A percentile compares a stretch with the other conserved stretches of the same genome.
These are phyloP conservation scores for Leccinum solheimii DNA, from an alignment of 1,284 basidiomycete species.

Conservation along the genomic window DNA sequence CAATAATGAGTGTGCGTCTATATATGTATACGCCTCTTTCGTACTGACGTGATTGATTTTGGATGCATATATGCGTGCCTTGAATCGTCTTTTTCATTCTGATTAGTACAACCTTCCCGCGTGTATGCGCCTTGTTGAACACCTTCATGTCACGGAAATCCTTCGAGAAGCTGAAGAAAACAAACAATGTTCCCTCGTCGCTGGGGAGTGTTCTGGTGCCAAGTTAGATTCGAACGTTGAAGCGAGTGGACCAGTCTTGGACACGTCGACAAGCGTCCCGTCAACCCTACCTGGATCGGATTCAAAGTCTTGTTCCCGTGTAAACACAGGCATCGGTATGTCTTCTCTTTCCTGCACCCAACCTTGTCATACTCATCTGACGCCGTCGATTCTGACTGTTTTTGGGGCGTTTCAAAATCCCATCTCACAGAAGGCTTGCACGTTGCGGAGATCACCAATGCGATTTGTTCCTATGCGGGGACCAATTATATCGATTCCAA, in stretches of 20 bases:
- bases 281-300: background rate
- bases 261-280: background rate
- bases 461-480: constrained; percentile 32
- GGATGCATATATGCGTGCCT: constrained; percentile 17
- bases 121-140: constrained; percentile 67
- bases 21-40: background rate
- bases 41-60: constrained; percentile 4
- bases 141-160: constrained; percentile 65
- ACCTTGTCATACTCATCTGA: background rate
- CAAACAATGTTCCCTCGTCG: constrained; percentile 1
- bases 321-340: constrained; percentile 10
- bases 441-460: constrained; percentile 58
- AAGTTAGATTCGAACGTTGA: background rate
- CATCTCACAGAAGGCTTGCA: constrained; percentile 46
- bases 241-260: background rate
- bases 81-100: background rate
- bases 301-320: background rate
- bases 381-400: background rate
- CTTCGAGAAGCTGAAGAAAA: constrained; percentile 55
- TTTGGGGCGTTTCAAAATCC: background rate
- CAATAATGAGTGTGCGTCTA: constrained; percentile 58
- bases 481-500: constrained; percentile 20
- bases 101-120: constrained; percentile 67
- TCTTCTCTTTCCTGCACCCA: background rate
- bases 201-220: background rate